Conservation (phyloP, 768 basidiomycete genomes). For the Boletus rubroflammeus region DNA sequence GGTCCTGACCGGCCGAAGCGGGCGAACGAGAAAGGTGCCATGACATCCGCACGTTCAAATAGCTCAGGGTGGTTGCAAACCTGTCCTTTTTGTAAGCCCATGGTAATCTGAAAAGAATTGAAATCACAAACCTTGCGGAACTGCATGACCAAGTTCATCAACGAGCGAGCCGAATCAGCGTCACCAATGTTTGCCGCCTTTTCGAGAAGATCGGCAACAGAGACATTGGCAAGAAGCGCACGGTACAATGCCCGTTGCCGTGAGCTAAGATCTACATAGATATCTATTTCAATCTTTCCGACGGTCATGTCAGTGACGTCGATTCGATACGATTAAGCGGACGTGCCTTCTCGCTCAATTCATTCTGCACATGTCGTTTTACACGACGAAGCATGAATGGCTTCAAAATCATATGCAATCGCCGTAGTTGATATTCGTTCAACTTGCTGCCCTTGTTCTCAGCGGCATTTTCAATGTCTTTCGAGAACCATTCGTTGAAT, state of each 20-base stretch:
- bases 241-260: slow-evolving; percentile 89
- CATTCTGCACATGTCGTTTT: slow-evolving; percentile 99
- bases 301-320: slow-evolving; percentile 81
- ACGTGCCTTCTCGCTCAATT: slow-evolving; percentile 92
- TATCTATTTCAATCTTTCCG: slow-evolving; percentile 87
- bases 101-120: neutral
- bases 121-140: slow-evolving; percentile 77
- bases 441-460: slow-evolving; percentile 89
- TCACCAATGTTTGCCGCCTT: slow-evolving; percentile 92
- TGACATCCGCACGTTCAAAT: slow-evolving; percentile 95
- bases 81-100: slow-evolving; percentile 34
- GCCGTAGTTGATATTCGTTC: slow-evolving; percentile 91
- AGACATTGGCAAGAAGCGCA: slow-evolving; percentile 87
- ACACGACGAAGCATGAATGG: slow-evolving; percentile 98
- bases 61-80: slow-evolving; percentile 98
- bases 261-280: slow-evolving; percentile 91
- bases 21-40: slow-evolving; percentile 88
- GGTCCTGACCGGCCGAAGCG: slow-evolving; percentile 77
- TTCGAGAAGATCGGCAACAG: slow-evolving; percentile 88
- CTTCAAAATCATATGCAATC: slow-evolving; percentile 97
- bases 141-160: slow-evolving; percentile 99
- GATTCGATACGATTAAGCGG: slow-evolving; percentile 43
- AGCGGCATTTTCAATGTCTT: slow-evolving; percentile 94
- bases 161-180: slow-evolving; percentile 83
- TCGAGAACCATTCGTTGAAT: slow-evolving; percentile 99